These are phyloP conservation scores for Vanrija humicola DNA, from an alignment of 1,284 basidiomycete species.

Conservation along the genomic window DNA sequence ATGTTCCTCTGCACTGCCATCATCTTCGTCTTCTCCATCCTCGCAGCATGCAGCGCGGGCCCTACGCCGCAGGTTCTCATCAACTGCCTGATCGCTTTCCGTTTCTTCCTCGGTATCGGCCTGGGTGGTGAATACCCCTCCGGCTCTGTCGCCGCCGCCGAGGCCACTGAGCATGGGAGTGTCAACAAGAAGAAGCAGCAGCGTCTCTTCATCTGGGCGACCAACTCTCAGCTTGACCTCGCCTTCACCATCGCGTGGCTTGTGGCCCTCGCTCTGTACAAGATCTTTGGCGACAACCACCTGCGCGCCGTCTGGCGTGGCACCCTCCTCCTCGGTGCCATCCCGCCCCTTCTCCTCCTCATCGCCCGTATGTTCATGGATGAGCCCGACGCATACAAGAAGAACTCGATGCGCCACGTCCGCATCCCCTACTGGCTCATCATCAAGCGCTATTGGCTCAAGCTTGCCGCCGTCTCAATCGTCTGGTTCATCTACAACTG, in stretches of 20 bases:
- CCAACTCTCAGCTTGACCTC: slow-evolving; percentile 80
- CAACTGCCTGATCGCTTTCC: slow-evolving; percentile 71
- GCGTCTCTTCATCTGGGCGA: slow-evolving; percentile 64
- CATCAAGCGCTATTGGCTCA: slow-evolving; percentile 63
- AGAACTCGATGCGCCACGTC: slow-evolving; percentile 62
- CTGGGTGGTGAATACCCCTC: slow-evolving; percentile 83
- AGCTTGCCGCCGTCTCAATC: slow-evolving; percentile 24
- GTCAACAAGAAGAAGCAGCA: slow-evolving; percentile 76
- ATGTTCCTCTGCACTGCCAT: slow-evolving; percentile 66
- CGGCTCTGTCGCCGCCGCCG: slow-evolving; percentile 81
- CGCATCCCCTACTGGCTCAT: slow-evolving; percentile 62
- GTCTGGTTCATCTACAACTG: slow-evolving; percentile 64
- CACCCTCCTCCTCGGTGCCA: slow-evolving; percentile 75
- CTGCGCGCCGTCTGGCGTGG: slow-evolving; percentile 81
- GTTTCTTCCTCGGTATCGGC: slow-evolving; percentile 72
- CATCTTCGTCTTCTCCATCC: slow-evolving; percentile 69
- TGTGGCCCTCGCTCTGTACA: slow-evolving; percentile 74
- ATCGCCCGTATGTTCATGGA: slow-evolving; percentile 81
- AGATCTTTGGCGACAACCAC: slow-evolving; percentile 79
- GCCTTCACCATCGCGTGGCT: slow-evolving; percentile 80
- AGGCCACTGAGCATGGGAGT: slow-evolving; percentile 70
- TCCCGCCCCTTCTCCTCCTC: slow-evolving; percentile 73
- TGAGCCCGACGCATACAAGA: slow-evolving; percentile 55
- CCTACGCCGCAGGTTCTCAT: slow-evolving; percentile 56
- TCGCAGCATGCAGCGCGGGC: slow-evolving; percentile 57